Percentiles rank a stretch among this genome's conserved stretches.
Conservation (phyloP, 1,284 basidiomycete genomes). For the Naganishia cerealis region DNA sequence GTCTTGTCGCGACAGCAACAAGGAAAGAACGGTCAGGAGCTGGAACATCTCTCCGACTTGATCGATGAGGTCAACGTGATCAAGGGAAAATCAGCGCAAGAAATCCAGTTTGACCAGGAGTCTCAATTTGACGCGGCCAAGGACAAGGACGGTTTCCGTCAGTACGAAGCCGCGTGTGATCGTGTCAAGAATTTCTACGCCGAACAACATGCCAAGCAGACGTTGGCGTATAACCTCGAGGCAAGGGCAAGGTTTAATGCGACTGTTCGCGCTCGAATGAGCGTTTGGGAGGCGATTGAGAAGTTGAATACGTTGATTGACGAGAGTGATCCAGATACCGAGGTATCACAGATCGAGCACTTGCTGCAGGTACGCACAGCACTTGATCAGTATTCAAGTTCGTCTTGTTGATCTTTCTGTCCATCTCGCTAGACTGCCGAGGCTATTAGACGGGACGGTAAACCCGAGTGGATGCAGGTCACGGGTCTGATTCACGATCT, state of each 20-base stretch:
- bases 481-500: constrained; percentile 84
- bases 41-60: constrained; percentile 71
- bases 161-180: constrained; percentile 67
- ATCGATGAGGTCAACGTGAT: constrained; percentile 63
- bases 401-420: not conserved
- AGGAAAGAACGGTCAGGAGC: constrained; percentile 47
- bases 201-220: constrained; percentile 88
- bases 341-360: constrained; percentile 81
- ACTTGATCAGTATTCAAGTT: not conserved
- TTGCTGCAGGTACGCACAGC: constrained; percentile 56
- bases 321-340: constrained; percentile 46
- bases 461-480: constrained; percentile 71
- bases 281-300: constrained; percentile 86
- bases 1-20: constrained; percentile 2
- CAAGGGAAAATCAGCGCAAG: constrained; percentile 37
- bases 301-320: constrained; percentile 76
- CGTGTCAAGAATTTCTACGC: constrained; percentile 66
- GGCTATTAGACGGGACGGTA: constrained; percentile 81
- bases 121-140: constrained; percentile 70
- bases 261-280: constrained; percentile 48
- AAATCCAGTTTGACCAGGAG: constrained; percentile 59
- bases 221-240: constrained; percentile 75
- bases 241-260: constrained; percentile 56
- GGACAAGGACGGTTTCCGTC: constrained; percentile 64
- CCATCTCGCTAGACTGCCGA: constrained; percentile 72